phyloP scores from a whole-genome alignment of 345 rosid genomes.

The Eucalyptus pauciflora region DNA sequence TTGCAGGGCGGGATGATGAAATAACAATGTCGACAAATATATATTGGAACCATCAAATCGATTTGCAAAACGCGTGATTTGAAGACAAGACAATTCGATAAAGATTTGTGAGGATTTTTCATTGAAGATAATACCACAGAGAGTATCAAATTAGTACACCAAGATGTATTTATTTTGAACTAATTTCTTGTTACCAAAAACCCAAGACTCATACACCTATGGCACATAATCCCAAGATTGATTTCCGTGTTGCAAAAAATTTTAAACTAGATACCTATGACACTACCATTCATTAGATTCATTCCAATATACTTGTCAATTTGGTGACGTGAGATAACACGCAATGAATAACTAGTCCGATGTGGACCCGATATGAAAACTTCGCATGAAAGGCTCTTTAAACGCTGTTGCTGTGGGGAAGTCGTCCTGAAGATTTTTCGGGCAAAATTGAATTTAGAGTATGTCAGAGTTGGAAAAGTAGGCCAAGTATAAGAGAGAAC shows the following conservation, averaged over 20 bases:
- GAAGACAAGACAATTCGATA: not conserved
- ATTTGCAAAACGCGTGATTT: not conserved
- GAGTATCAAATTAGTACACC: not conserved
- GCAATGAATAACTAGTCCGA: not conserved
- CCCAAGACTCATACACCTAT: not conserved
- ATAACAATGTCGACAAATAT: not conserved
- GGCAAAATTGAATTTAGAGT: not conserved
- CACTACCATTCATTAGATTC: not conserved
- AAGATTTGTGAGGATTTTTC: not conserved
- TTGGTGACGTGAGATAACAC: not conserved
- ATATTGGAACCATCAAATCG: not conserved
- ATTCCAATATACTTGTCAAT: not conserved
- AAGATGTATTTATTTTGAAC: too few relatives aligned
- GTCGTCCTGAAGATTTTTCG: not conserved
- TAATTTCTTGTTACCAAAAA: not conserved
- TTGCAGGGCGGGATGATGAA: not conserved
- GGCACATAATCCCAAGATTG: rapidly evolving
- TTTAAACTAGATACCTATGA: rapidly evolving
- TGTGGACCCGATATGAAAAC: not conserved
- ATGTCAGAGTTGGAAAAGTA: too few relatives aligned
- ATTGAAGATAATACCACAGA: rapidly evolving
- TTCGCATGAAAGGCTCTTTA: not conserved
- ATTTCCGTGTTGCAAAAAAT: rapidly evolving
- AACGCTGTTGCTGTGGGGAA: not conserved
- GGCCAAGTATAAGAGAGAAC: too few relatives aligned